Percentiles rank a stretch among this genome's conserved stretches.
Evolutionary conservation across 1,139 yeast genomes (phyloP).

Genomic region (Pichia sp.): DNA sequence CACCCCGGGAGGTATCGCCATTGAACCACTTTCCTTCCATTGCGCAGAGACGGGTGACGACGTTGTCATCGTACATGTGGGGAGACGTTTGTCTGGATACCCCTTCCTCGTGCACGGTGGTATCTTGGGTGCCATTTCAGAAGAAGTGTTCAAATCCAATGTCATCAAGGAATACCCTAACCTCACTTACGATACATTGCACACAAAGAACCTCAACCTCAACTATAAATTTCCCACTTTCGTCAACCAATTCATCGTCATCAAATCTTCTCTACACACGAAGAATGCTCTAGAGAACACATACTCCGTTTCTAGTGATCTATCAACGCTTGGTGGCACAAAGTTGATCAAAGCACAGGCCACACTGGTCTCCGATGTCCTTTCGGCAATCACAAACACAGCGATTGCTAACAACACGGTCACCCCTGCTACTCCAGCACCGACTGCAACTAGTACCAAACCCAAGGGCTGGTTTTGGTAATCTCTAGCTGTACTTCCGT

Average conservation of each 20-base stretch:
- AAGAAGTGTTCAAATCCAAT: slow-evolving; percentile 41
- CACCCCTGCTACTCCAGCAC: not conserved
- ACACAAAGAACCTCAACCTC: slow-evolving; percentile 42
- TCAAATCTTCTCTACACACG: slow-evolving; percentile 42
- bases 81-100: slow-evolving; percentile 75
- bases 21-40: slow-evolving; percentile 66
- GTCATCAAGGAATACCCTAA: slow-evolving; percentile 20
- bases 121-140: slow-evolving; percentile 71
- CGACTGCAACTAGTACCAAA: not conserved
- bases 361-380: slow-evolving; percentile 5
- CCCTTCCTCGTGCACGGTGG: slow-evolving; percentile 92
- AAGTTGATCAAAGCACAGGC: slow-evolving; percentile 38
- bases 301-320: slow-evolving; percentile 27
- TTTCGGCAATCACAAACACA: not conserved
- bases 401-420: too few species aligned
- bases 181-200: slow-evolving; percentile 16
- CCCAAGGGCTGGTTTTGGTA: slow-evolving; percentile 6
- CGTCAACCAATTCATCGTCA: slow-evolving; percentile 71
- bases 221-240: slow-evolving; percentile 67
- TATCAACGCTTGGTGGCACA: slow-evolving; percentile 33
- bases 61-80: slow-evolving; percentile 67
- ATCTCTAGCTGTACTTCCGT: not conserved
- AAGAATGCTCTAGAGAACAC: slow-evolving; percentile 24
- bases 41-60: slow-evolving; percentile 51
- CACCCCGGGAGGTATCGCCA: slow-evolving; percentile 71